Evolutionary conservation across 371 early-diverging fungal genomes (phyloP), one percentile per base, ranked within the genome.

Genomic region (Mycotypha africana): DNA sequence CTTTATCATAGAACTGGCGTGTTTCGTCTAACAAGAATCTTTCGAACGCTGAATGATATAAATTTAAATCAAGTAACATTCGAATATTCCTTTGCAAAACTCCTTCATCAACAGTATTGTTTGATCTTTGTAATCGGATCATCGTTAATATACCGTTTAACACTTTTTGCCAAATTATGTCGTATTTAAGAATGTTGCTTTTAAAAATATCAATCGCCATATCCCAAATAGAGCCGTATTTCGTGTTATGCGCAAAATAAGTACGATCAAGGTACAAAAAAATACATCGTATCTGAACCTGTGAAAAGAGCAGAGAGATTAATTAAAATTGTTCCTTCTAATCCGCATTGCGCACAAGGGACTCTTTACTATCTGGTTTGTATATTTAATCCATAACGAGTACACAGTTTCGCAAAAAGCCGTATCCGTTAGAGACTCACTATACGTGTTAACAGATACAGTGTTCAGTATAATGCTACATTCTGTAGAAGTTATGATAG

Each of bases 241-340:
- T 76, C 12, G 81, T 48, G 0, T 79, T 79, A 24, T 88, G 81
- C 20, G 90, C 62, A 14, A 88, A 86, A 52, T 86, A 91, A 0
- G 92, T 91, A 22, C 97, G 88, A 67, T 96, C 97, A 34, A 96
- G 68, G 49, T 92, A 92, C 34, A 94, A 67, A 54, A 94, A 93
- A 14, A 96, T 76, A 53, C 85, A 84, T 25, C 89, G 70, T 15
- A 93, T 87, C 72, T 88, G 79, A 19, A 77, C 72, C 86, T 85
- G 30, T 20, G n/a, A n/a, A n/a, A n/a, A n/a, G n/a, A n/a, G n/a
- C n/a, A n/a, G n/a, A n/a, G n/a, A n/a, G n/a, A n/a, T n/a, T n/a
- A 35, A 32, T 15, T 16, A 3, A 44, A 7, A 15, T 12, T 12
- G 42, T 43, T 25, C 19, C 11, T 32, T 12, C 10, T 33, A 11